A percentile compares a stretch with the other conserved stretches of the same genome.
Evolutionary conservation across 108 stramenopile genomes (phyloP).

Genomic region (Stephanodiscus minutulus): DNA sequence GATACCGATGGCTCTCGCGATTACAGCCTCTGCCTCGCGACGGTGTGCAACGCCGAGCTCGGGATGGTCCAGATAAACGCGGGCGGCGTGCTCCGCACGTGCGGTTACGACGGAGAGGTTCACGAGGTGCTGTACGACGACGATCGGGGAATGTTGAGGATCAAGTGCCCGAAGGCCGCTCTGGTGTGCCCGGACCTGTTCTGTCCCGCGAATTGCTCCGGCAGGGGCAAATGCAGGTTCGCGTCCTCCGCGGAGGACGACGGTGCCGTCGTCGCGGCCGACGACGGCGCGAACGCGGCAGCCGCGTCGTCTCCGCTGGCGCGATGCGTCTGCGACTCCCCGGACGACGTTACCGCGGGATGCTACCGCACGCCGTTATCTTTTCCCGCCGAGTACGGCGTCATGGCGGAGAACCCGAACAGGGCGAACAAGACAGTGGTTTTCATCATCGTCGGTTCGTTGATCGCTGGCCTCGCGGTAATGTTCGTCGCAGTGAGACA

Average conservation of each 20-base stretch:
- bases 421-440: constrained; percentile 41
- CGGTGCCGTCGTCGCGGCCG: neutral
- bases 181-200: constrained; percentile 47
- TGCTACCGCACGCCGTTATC: constrained; percentile 34
- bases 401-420: constrained; percentile 6
- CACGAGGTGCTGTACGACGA: constrained; percentile 24
- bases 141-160: constrained; percentile 25
- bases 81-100: constrained; percentile 25
- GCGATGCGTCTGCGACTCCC: constrained; percentile 38
- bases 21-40: constrained; percentile 46
- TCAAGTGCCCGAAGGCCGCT: constrained; percentile 52
- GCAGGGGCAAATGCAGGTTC: constrained; percentile 46
- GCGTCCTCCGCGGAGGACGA: constrained; percentile 1
- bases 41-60: constrained; percentile 31
- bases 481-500: constrained; percentile 39
- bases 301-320: constrained; percentile 18
- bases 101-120: constrained; percentile 48
- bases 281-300: constrained; percentile 10
- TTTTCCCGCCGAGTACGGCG: constrained; percentile 30
- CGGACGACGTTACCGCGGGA: constrained; percentile 24
- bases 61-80: constrained; percentile 35
- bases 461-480: constrained; percentile 35
- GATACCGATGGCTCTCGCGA: constrained; percentile 47
- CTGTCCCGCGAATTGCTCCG: constrained; percentile 48
- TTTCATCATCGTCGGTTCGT: constrained; percentile 42